Percentiles rank a stretch among this genome's conserved stretches.
phyloP scores from a whole-genome alignment of 257 asterid species.

The Solanum etuberosum region DNA sequence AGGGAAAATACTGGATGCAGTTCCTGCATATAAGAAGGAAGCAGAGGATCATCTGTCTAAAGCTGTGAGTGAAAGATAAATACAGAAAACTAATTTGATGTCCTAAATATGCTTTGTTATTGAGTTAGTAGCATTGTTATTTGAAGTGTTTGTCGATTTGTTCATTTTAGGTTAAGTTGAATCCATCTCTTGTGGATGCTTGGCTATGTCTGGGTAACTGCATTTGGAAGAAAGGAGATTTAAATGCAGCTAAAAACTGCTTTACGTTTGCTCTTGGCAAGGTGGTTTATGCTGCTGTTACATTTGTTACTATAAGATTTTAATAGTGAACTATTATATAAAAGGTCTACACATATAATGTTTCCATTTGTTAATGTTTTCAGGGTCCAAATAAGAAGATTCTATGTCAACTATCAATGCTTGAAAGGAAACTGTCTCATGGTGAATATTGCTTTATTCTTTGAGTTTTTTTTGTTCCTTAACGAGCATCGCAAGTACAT shows the following conservation, averaged over 20 bases:
- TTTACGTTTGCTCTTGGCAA: conserved; percentile 73
- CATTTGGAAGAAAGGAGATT: conserved; percentile 96
- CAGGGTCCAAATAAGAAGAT: conserved; percentile 79
- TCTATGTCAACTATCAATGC: conserved; percentile 94
- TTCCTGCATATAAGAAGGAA: conserved; percentile 71
- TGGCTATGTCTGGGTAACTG: conserved; percentile 89
- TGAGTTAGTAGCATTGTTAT: neutral
- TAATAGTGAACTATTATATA: neutral
- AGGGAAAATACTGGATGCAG: conserved; percentile 74
- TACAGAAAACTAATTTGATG: neutral
- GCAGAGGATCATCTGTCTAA: conserved; percentile 96
- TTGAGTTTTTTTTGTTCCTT: neutral
- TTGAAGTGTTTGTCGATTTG: neutral
- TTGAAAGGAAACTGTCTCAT: conserved; percentile 83
- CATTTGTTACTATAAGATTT: neutral
- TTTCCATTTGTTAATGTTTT: neutral
- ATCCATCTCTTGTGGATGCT: conserved; percentile 84
- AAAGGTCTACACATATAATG: neutral
- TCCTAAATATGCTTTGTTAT: neutral
- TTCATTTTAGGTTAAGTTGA: conserved; percentile 61
- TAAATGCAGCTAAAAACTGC: conserved; percentile 75
- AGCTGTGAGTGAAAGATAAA: conserved; percentile 45
- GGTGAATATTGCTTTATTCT: conserved; percentile 19
- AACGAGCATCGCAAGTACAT: neutral
- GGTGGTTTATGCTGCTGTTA: conserved; percentile 31